A percentile compares a stretch with the other conserved stretches of the same genome.
phyloP scores from a whole-genome alignment of 306 rosid genomes.

The Gastrolobium villosum region DNA sequence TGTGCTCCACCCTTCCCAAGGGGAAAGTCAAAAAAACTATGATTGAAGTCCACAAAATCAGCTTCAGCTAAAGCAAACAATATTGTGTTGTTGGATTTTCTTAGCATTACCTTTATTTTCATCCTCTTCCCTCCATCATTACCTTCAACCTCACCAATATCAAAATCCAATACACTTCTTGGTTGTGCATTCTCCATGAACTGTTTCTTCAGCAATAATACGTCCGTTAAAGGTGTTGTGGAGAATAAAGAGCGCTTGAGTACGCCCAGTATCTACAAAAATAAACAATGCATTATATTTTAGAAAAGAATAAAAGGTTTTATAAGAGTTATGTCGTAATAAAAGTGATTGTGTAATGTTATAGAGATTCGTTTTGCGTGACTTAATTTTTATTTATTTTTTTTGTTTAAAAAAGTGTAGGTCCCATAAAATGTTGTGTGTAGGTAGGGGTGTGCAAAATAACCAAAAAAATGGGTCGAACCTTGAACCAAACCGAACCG shows the following conservation, averaged over 20 bases:
- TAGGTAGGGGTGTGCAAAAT: too few relatives aligned
- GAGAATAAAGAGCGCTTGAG: background rate
- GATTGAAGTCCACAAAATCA: slow-evolving; percentile 8
- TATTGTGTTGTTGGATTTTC: background rate
- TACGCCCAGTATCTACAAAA: background rate
- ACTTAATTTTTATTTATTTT: too few relatives aligned
- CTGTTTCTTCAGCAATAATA: background rate
- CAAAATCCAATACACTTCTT: background rate
- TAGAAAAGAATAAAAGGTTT: too few relatives aligned
- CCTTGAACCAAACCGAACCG: too few relatives aligned
- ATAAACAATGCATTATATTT: too few relatives aligned
- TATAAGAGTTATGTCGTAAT: too few relatives aligned
- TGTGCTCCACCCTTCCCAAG: background rate
- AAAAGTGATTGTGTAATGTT: too few relatives aligned
- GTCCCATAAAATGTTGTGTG: too few relatives aligned
- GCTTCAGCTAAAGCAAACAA: background rate
- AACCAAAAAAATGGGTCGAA: too few relatives aligned
- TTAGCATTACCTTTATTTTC: background rate
- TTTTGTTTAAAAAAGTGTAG: too few relatives aligned
- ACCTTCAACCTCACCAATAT: background rate
- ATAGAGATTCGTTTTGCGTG: too few relatives aligned
- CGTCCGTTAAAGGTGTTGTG: background rate
- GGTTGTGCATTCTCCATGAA: background rate
- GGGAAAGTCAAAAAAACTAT: slow-evolving; percentile 2
- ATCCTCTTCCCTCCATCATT: background rate